Base-by-base conservation (phyloP, 1,139 yeast species). In the Meyerozyma elateridarum region DNA sequence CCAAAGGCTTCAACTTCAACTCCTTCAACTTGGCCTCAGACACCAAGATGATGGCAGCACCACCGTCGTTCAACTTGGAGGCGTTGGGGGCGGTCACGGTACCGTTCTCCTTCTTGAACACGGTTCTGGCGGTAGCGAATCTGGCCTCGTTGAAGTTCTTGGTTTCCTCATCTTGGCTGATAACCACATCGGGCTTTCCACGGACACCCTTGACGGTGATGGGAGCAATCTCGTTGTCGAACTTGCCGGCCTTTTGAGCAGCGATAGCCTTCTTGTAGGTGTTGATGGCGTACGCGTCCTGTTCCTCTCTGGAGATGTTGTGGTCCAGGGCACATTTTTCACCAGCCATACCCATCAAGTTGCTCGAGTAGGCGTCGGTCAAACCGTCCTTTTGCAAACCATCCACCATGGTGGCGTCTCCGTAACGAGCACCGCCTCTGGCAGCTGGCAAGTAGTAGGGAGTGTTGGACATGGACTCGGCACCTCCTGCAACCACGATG, bases 21-120 rank as follows among this genome's bases (percentile, higher is more conserved):
- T 89, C 95, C 59, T 78, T 75, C 51, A 87, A 72, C 67, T 87
- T 87, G 42, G 68, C 66, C 55, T 77, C 96, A 36, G 95, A 83
- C 34, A 85, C 93, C 48, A 91, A 73, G 31, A 91, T 68, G 28
- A 91, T 76, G 29, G 97, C 97, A 39, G 97, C 96, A 58, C 85
- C 97, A 62, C 98, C 98, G 59, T 91, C 98, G 60, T 88, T 91
- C 54, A 91, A 72, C 52, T 93, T 87, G 25, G 96, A 87, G 28
- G 97, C 94, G 61, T 91, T 91, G 49, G 96, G 94, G 22, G 95
- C 97, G 32, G 98, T 91, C 42, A 89, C 91, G 27, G 96, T 85
- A 54, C 97, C 97, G 51, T 79, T 79, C 49, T 80, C 96, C 63
- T 77, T 79, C 64, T 85, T 82, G 79, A 91, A 91, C 20, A 85